phyloP scores from a whole-genome alignment of 805 yeast species.

The Huiozyma sinensis region DNA sequence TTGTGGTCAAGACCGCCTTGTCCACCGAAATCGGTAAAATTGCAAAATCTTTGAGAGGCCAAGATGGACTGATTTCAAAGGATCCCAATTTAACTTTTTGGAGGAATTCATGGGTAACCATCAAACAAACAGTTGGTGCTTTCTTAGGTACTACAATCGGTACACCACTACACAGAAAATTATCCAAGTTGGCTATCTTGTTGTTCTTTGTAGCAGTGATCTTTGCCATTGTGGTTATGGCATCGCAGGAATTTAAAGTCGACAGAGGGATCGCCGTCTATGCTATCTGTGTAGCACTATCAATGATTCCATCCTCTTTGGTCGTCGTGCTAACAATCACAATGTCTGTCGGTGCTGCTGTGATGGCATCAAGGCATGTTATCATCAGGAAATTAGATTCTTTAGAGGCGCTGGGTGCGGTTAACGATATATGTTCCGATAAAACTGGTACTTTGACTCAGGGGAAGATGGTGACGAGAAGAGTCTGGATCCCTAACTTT shows the following conservation, averaged over 20 bases:
- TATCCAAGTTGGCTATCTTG: conserved; percentile 65
- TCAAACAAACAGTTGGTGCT: conserved; percentile 48
- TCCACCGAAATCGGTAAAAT: conserved; percentile 92
- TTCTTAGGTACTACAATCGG: conserved; percentile 70
- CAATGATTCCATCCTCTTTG: conserved; percentile 96
- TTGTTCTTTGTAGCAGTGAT: conserved; percentile 71
- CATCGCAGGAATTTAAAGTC: conserved; percentile 65
- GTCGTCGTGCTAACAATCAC: conserved; percentile 97
- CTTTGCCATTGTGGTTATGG: conserved; percentile 81
- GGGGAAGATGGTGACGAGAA: conserved; percentile 82
- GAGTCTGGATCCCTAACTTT: conserved; percentile 74
- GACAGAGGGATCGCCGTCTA: conserved; percentile 74
- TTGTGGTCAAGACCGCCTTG: conserved; percentile 84
- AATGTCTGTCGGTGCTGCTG: conserved; percentile 85
- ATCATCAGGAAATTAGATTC: conserved; percentile 88
- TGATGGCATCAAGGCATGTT: conserved; percentile 92
- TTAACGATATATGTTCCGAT: conserved; percentile 85
- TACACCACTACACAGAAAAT: conserved; percentile 68
- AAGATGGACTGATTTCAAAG: conserved; percentile 17
- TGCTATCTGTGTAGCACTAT: conserved; percentile 91
- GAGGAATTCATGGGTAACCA: conserved; percentile 31
- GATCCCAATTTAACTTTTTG: conserved; percentile 34
- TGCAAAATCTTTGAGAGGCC: conserved; percentile 60
- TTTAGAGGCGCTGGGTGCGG: conserved; percentile 90
- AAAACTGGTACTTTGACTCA: conserved; percentile 87